A percentile compares a stretch with the other conserved stretches of the same genome.
Conservation (phyloP, 73 alveolate species). For the Paramecium tetraurelia region DNA sequence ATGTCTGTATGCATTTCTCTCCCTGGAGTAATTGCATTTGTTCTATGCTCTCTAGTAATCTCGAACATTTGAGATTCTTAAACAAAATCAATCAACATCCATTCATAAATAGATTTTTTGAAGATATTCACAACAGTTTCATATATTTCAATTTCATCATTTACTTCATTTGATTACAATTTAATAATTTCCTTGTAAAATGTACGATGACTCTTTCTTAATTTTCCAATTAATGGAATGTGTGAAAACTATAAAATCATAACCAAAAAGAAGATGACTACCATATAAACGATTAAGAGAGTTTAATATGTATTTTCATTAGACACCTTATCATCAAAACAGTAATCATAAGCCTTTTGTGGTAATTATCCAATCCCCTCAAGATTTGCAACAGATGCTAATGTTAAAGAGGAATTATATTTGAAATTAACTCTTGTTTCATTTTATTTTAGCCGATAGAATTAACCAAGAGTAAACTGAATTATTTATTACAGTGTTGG, state of each 20-base stretch:
- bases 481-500: neutral
- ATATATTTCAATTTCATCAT: conserved; percentile 7
- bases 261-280: neutral
- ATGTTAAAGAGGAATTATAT: neutral
- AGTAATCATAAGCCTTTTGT: neutral
- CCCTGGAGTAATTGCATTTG: neutral
- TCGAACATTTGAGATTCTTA: neutral
- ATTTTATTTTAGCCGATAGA: neutral
- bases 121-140: neutral
- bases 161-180: neutral
- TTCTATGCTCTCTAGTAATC: neutral
- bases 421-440: neutral
- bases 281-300: neutral
- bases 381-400: neutral
- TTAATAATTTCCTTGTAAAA: neutral
- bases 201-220: neutral
- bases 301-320: neutral
- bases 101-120: conserved; percentile 9
- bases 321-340: neutral
- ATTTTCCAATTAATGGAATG: conserved; percentile 6
- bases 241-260: neutral
- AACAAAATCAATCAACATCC: conserved; percentile 26
- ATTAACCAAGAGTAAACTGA: neutral
- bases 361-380: conserved; percentile 10
- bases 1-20: neutral